Base-by-base conservation (phyloP, 305 asterid species). In the Fraxinus floribunda region DNA sequence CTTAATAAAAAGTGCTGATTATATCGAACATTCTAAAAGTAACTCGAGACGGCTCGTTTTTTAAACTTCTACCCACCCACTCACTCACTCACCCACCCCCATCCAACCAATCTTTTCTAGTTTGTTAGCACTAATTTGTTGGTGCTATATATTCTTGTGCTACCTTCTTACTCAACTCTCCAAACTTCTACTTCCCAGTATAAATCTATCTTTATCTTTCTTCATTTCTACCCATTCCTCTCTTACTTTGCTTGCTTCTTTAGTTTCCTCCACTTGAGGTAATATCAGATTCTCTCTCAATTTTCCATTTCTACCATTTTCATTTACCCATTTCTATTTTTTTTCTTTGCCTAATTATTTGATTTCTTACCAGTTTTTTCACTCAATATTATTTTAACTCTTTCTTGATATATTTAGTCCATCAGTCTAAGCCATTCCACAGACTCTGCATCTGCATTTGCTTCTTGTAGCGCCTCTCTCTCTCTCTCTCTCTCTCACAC, bases 221-320 rank as follows among this genome's bases (percentile, higher is more conserved):
- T 29, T 70, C 66, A 32, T 26, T 52, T 77, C 20, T 55, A 24
- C 83, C 1, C 24, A 79, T 62, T 46, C 38, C 22, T 29, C 18
- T 64, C 26, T 60, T 29, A 38, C 78, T 64, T 66, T 72, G 76
- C 85, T 79, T 88, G 88, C 87, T 84, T 86, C 91, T 85, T 85
- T 68, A 68, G 72, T 85, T 87, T 88, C 84, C 90, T 83, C 86
- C 85, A 78, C 62, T 76, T 66, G 74, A 88, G 91, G 91, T 88
- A 87, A 85, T 79, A 64, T 7, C 36, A 22, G 62, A 18, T 55
- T 68, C 83, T 80, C 73, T 80, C 82, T 71, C 77, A 20, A 49
- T 49, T 16, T 49, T 46, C 18, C 18, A 46, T 41, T 44, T 80
- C 83, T 71, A 32, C 62, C 4, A 15, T 52, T 52, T 52, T 5